Percentiles rank a stretch among this genome's conserved stretches.
Conservation (phyloP, 2,329 filamentous ascomycete genomes). For the Metarhizium sp. region DNA sequence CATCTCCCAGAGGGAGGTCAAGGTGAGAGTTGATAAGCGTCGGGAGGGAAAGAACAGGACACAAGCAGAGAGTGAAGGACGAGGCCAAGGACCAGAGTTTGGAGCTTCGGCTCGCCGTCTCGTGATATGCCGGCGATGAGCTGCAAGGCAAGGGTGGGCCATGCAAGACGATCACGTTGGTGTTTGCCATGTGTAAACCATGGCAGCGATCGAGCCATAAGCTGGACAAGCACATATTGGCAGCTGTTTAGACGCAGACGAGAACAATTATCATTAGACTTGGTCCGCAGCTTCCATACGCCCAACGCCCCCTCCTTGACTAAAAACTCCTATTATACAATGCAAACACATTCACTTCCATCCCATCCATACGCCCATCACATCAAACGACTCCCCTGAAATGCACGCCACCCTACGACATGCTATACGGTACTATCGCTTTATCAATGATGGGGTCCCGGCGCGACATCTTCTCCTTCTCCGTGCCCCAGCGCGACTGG, state of each 20-base stretch:
- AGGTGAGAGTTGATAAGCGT: too few species aligned
- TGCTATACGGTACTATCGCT: constrained; percentile 50
- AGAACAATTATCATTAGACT: neutral
- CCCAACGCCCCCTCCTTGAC: neutral
- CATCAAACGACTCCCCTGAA: neutral
- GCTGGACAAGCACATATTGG: neutral
- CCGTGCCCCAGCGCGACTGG: constrained; percentile 65
- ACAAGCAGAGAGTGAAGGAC: too few species aligned
- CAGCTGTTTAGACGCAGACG: neutral
- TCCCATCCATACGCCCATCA: neutral
- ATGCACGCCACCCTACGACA: constrained; percentile 14
- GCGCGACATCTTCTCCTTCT: constrained; percentile 47
- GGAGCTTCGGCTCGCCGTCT: too few species aligned
- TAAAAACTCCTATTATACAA: neutral
- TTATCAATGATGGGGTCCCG: constrained; percentile 51
- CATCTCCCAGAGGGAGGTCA: too few species aligned
- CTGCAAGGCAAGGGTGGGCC: too few species aligned
- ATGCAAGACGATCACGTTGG: too few species aligned
- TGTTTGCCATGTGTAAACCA: too few species aligned
- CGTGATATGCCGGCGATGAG: too few species aligned
- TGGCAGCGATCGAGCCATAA: too few species aligned
- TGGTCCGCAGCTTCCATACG: neutral
- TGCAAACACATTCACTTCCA: neutral
- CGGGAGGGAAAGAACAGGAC: too few species aligned
- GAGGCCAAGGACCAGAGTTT: too few species aligned